These are phyloP conservation scores for Epichloe amarillans DNA, from an alignment of 2,329 filamentous ascomycete species.

Conservation along the genomic window DNA sequence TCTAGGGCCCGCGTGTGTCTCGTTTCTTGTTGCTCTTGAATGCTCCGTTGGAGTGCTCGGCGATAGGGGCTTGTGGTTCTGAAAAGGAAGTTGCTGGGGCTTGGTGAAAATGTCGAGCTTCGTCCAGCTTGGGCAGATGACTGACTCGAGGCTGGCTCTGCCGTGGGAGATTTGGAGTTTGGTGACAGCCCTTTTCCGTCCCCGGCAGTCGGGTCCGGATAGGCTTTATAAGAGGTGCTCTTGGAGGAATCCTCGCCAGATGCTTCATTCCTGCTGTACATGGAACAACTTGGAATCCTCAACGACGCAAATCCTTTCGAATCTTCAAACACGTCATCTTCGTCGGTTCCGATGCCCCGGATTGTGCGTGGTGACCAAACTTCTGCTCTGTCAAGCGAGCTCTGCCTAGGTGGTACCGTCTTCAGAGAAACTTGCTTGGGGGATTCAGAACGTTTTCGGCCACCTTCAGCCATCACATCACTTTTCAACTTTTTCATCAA, in stretches of 20 bases:
- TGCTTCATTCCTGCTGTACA: background rate
- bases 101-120: constrained; percentile 38
- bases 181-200: constrained; percentile 7
- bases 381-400: constrained; percentile 7
- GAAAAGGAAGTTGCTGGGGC: constrained; percentile 36
- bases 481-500: constrained; percentile 43
- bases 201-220: constrained; percentile 6
- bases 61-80: constrained; percentile 43
- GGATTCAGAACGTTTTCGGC: background rate
- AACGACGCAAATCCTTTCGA: background rate
- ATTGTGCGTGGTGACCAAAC: constrained; percentile 18
- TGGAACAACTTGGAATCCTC: background rate
- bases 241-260: background rate
- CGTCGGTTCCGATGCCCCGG: constrained; percentile 19
- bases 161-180: background rate
- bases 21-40: constrained; percentile 22
- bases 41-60: constrained; percentile 34
- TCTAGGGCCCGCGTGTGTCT: constrained; percentile 14
- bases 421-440: background rate
- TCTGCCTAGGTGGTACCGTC: constrained; percentile 7
- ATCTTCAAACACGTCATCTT: constrained; percentile 20
- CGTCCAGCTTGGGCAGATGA: constrained; percentile 24
- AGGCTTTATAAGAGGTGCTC: constrained; percentile 4
- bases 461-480: constrained; percentile 15
- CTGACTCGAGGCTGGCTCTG: constrained; percentile 5